phyloP scores from a whole-genome alignment of 2,329 filamentous ascomycete genomes.

The Magnaporthiopsis poae region DNA sequence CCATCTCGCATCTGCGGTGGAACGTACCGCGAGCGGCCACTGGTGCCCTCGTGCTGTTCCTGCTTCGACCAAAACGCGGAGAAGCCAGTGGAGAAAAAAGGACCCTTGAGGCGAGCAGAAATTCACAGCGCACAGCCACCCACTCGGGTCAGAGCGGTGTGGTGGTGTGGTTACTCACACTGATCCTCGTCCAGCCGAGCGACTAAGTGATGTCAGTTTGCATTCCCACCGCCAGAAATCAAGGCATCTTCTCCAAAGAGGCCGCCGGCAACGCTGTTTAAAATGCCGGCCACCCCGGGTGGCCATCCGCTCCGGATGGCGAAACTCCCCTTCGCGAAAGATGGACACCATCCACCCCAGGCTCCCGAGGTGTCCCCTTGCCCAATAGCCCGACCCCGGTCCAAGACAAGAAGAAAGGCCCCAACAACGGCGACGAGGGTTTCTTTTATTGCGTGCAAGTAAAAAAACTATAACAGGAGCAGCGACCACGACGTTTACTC shows the following conservation, averaged over 20 bases:
- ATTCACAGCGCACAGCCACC: not conserved
- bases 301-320: conserved; percentile 8
- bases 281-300: conserved; percentile 9
- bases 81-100: not conserved
- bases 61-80: not conserved
- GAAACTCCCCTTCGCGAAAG: conserved; percentile 7
- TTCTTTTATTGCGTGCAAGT: conserved; percentile 6
- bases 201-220: conserved; percentile 3
- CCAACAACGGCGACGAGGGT: not conserved
- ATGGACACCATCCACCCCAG: conserved; percentile 10
- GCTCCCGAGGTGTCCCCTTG: conserved; percentile 13
- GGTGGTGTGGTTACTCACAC: not conserved
- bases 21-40: not conserved
- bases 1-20: not conserved
- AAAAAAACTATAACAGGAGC: not conserved
- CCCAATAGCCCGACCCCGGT: conserved; percentile 1
- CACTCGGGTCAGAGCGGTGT: not conserved
- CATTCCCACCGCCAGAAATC: not conserved
- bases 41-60: not conserved
- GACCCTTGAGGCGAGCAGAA: not conserved
- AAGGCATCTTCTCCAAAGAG: not conserved
- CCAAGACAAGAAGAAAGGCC: not conserved
- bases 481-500: not conserved
- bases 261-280: not conserved
- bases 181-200: not conserved